Base-by-base conservation (phyloP, 2,329 filamentous ascomycete genomes). In the Colletotrichum costaricense region DNA sequence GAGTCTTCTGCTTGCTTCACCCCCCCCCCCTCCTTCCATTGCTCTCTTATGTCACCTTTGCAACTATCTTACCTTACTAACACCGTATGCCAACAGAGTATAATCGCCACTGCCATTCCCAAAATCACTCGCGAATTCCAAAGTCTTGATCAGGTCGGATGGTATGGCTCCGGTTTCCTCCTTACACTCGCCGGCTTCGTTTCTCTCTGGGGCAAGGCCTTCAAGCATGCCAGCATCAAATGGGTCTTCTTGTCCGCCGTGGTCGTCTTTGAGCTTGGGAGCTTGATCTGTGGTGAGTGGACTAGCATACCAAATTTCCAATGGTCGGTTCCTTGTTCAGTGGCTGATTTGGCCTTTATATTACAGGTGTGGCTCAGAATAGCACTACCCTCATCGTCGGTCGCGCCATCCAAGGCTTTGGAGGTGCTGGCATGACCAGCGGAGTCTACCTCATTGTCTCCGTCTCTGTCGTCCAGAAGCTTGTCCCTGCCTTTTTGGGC, bases 101-200 rank as follows among this genome's bases (percentile, higher is more conserved):
- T 86, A 69, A 80, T 86, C 26, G 84, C 83, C 3, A 85, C 83
- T 0, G 84, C 84, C 14, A 84, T 86, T 42, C 84, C 84, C 0
- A 82, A 82, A 55, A 85, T 86, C 69, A 85, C 84, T 1, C 81
- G 78, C 73, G 80, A 80, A 24, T 81, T 83, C 76, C 77, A 82
- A 19, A 77, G 80, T 35, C 77, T 85, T 2, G 77, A 79, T 7
- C 83, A 86, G 58, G 81, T 87, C 8, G 83, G 82, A 22, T 88
- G 86, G 86, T 88, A 88, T 72, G 85, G 84, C 1, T 81, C 83
- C 28, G 83, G 82, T 11, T 85, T 80, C 72, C 81, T 82, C 63
- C 69, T 82, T n/a, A 81, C 79, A 1, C 63, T 78, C 8, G 80
- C 76, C 12, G 70, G 55, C 33, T 75, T 77, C 55, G 75, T 77